These are phyloP conservation scores for Blastomyces emzantsi DNA, from an alignment of 2,329 filamentous ascomycete genomes.

Conservation along the genomic window DNA sequence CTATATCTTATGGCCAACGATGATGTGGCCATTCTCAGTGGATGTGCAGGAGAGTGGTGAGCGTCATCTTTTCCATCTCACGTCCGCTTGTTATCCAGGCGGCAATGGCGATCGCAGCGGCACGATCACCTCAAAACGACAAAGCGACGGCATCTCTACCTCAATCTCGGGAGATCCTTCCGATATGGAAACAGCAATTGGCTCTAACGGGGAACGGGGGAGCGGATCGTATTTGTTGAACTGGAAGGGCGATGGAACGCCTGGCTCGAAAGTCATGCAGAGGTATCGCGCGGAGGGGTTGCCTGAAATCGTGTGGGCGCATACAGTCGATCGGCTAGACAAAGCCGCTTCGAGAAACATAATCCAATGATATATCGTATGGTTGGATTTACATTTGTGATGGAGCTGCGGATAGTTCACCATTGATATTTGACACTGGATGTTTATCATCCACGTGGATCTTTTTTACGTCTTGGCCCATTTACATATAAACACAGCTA, in stretches of 20 bases:
- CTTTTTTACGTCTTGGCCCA: background rate
- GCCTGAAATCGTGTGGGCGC: conserved; percentile 18
- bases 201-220: conserved; percentile 16
- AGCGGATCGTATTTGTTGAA: conserved; percentile 18
- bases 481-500: no score
- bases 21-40: conserved; percentile 18
- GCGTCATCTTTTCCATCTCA: conserved; percentile 19
- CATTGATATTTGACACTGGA: background rate
- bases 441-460: background rate
- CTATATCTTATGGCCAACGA: conserved; percentile 26
- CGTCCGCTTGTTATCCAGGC: conserved; percentile 13
- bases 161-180: conserved; percentile 6
- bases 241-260: conserved; percentile 16
- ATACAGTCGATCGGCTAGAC: conserved; percentile 18
- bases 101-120: conserved; percentile 2
- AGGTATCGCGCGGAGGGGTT: conserved; percentile 14
- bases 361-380: background rate
- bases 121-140: background rate
- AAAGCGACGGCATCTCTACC: background rate
- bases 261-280: conserved; percentile 14
- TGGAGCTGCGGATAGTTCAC: background rate
- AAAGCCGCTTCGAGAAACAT: conserved; percentile 6
- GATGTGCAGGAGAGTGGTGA: conserved; percentile 25
- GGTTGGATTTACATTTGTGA: background rate
- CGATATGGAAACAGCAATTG: conserved; percentile 10